A percentile compares a stretch with the other conserved stretches of the same genome.
Evolutionary conservation across 257 asterid species (phyloP).

Genomic region (Solanum bulbocastanum): DNA sequence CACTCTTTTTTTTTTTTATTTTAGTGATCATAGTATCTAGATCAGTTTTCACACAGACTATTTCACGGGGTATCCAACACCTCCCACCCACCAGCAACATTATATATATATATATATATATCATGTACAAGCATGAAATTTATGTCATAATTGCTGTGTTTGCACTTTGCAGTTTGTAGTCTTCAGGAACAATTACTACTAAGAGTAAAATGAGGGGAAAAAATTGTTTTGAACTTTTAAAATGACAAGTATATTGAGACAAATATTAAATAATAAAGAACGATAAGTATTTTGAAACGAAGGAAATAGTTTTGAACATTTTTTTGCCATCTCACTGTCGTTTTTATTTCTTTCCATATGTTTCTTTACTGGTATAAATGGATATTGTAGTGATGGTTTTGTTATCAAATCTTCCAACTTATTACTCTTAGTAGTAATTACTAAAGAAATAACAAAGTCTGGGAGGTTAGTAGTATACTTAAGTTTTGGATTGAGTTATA

Average conservation of each 20-base stretch:
- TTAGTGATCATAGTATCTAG: too few species aligned
- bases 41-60: background rate
- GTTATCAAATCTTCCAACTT: background rate
- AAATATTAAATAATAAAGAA: background rate
- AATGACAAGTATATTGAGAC: background rate
- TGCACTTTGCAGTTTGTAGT: background rate
- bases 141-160: background rate
- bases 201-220: background rate
- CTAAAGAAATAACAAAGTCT: background rate
- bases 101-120: too few species aligned
- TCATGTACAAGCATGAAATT: background rate
- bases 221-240: background rate
- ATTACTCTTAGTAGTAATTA: background rate
- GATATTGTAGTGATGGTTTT: background rate
- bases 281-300: background rate
- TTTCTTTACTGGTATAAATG: background rate
- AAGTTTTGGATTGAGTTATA: background rate
- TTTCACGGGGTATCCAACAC: background rate
- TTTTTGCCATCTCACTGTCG: background rate
- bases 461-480: background rate
- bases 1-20: too few species aligned
- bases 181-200: background rate
- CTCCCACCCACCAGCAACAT: too few species aligned
- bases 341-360: background rate
- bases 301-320: background rate